Evolutionary conservation across 2,329 filamentous ascomycete species (phyloP).

Genomic region (Kalmusia sp.): DNA sequence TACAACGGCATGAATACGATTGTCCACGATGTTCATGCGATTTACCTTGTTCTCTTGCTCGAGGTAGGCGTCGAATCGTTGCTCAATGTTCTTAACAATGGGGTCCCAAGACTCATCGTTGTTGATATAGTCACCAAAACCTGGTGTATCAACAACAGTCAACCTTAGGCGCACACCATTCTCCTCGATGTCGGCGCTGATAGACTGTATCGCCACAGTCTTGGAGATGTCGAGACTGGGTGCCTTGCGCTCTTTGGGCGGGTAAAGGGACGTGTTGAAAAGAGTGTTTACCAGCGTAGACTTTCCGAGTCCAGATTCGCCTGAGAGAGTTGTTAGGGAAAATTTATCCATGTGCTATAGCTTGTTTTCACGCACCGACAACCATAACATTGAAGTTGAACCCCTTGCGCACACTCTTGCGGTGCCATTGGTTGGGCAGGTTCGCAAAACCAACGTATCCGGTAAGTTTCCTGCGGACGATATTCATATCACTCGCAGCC

Average conservation of each 20-base stretch:
- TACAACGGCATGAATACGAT: constrained; percentile 97
- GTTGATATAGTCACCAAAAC: constrained; percentile 99
- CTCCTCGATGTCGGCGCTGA: constrained; percentile 81
- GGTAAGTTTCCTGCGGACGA: constrained; percentile 96
- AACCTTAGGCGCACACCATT: constrained; percentile 95
- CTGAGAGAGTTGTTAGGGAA: constrained; percentile 57
- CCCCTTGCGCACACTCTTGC: constrained; percentile 99
- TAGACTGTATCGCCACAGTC: constrained; percentile 64
- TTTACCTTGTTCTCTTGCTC: constrained; percentile 99
- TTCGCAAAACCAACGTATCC: constrained; percentile 99
- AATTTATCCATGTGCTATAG: neutral
- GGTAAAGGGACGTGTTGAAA: constrained; percentile 99
- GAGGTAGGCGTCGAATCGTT: constrained; percentile 96
- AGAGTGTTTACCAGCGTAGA: constrained; percentile 98
- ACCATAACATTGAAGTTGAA: constrained; percentile 99
- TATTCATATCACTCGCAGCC: constrained; percentile 73
- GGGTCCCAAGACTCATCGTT: constrained; percentile 99
- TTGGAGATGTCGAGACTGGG: constrained; percentile 98
- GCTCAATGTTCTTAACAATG: constrained; percentile 99
- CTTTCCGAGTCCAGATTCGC: constrained; percentile 99
- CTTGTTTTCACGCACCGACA: constrained; percentile 76
- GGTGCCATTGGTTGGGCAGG: constrained; percentile 99
- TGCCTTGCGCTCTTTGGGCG: constrained; percentile 97
- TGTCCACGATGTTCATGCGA: constrained; percentile 99
- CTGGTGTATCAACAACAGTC: constrained; percentile 96